Evolutionary conservation across 2,329 filamentous ascomycete genomes (phyloP), one percentile per base, ranked within the genome.

Genomic region (Ceratocystiopsis minuta): DNA sequence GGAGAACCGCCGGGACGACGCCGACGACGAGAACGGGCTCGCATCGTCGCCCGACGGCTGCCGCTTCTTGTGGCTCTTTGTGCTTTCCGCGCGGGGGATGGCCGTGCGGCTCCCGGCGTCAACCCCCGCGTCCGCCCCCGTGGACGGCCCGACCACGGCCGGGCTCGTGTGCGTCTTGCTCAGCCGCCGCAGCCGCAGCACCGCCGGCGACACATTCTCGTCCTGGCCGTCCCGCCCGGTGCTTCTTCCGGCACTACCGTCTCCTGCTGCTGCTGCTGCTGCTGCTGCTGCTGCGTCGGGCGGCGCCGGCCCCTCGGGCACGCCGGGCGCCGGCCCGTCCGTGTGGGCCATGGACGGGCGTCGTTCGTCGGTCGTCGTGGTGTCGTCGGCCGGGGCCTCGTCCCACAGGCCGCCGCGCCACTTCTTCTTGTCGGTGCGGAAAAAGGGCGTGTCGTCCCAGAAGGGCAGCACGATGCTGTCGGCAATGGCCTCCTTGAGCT

Each of bases 401-500:
- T 70, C 66, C 53, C 75, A 98, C 16, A 96, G 80, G 0, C 90
- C 90, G 12, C 88, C 90, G 50, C 90, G 72, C 67, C 84, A 86
- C 16, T 65, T 62, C 56, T 94, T 85, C 43, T 73, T 66, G 43
- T 78, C 69, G 0, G 86, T 96, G 51, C 81, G 75, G 55, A 85
- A 80, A 58, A 98, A 96, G 0, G 90, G 86, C 18, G 85, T 71
- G 55, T 98, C 90, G 49, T 98, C 90, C 88, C 90, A 98, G 55
- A 93, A 93, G 0, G 90, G 90, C 43, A 80, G 66, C 2, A 98
- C 90, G 16, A 96, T 59, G 1, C 86, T 94, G 60, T 98, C 90
- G 11, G 81, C 83, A 46, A 98, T 70, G 10, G 95, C 86, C 58
- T 95, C 87, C 53, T 92, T 82, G 56, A 98, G 95, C 39, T 86